Conservation (phyloP, 129 eudicot species). For the Artemisia annua region DNA sequence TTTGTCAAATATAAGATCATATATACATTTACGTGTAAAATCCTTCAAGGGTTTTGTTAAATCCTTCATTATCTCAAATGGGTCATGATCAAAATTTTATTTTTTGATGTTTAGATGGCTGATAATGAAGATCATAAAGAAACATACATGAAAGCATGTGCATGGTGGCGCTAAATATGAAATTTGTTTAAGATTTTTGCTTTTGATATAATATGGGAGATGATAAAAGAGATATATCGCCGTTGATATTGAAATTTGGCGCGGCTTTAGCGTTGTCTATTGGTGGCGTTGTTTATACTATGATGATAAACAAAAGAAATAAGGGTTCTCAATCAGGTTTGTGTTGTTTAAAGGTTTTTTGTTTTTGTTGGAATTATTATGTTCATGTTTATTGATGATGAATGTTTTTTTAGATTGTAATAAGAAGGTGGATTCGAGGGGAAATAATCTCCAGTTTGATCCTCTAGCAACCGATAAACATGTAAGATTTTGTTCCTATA, state of each 20-base stretch:
- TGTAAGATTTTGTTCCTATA: slow-evolving; percentile 36
- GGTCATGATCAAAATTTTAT: slow-evolving; percentile 13
- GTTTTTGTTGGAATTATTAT: neutral
- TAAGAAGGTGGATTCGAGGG: slow-evolving; percentile 34
- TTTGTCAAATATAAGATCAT: slow-evolving; percentile 8
- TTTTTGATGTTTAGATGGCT: slow-evolving; percentile 14
- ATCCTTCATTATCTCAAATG: slow-evolving; percentile 14
- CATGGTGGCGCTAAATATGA: slow-evolving; percentile 7
- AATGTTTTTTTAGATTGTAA: slow-evolving; percentile 42
- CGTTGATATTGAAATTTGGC: slow-evolving; percentile 69
- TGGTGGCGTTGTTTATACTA: slow-evolving; percentile 65
- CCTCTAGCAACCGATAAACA: slow-evolving; percentile 28
- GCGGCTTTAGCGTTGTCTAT: slow-evolving; percentile 65
- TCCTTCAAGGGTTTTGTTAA: slow-evolving; percentile 24
- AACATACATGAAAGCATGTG: neutral
- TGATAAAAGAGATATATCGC: slow-evolving; percentile 52
- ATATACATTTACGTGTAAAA: neutral
- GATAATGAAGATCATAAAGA: slow-evolving; percentile 14
- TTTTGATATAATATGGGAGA: slow-evolving; percentile 23
- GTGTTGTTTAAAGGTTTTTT: neutral
- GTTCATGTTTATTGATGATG: slow-evolving; percentile 18
- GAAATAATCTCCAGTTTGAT: slow-evolving; percentile 28
- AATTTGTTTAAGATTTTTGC: neutral
- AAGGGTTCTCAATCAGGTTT: slow-evolving; percentile 38
- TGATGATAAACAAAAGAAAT: slow-evolving; percentile 42